A percentile compares a stretch with the other conserved stretches of the same genome.
These are phyloP conservation scores for Colletotrichum incanum DNA, from an alignment of 2,329 filamentous ascomycete genomes.

Conservation along the genomic window DNA sequence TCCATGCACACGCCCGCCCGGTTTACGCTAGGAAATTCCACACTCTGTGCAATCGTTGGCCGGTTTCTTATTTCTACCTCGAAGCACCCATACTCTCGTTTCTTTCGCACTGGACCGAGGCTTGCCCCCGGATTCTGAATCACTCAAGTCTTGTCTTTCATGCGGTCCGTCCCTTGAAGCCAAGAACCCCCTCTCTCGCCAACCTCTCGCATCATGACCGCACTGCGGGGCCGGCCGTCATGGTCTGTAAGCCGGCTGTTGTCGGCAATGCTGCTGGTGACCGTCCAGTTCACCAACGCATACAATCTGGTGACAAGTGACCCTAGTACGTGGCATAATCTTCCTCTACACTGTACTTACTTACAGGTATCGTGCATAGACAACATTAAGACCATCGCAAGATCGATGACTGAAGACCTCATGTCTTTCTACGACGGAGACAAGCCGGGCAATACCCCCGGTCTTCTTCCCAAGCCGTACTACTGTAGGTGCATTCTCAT, in stretches of 20 bases:
- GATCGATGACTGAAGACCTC: slow-evolving; percentile 60
- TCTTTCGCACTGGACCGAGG: slow-evolving; percentile 29
- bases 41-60: slow-evolving; percentile 17
- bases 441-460: slow-evolving; percentile 65
- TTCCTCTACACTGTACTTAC: background rate
- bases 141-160: slow-evolving; percentile 21
- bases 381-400: slow-evolving; percentile 65
- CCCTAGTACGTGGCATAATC: slow-evolving; percentile 47
- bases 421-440: slow-evolving; percentile 65
- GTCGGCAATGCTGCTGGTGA: slow-evolving; percentile 29
- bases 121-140: slow-evolving; percentile 19
- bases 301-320: slow-evolving; percentile 58
- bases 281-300: slow-evolving; percentile 47
- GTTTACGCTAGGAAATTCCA: slow-evolving; percentile 22
- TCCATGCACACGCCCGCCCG: slow-evolving; percentile 30
- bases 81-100: slow-evolving; percentile 16
- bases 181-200: slow-evolving; percentile 19
- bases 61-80: slow-evolving; percentile 24
- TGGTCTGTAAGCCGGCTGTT: slow-evolving; percentile 39
- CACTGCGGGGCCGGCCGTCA: slow-evolving; percentile 35
- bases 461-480: slow-evolving; percentile 67
- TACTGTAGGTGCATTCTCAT: slow-evolving; percentile 61
- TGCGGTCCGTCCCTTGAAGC: slow-evolving; percentile 27
- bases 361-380: slow-evolving; percentile 53
- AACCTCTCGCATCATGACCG: slow-evolving; percentile 36